Percentiles rank a stretch among this genome's conserved stretches.
phyloP scores from a whole-genome alignment of 2,329 filamentous ascomycete genomes.

The Periglandula ipomoeae region DNA sequence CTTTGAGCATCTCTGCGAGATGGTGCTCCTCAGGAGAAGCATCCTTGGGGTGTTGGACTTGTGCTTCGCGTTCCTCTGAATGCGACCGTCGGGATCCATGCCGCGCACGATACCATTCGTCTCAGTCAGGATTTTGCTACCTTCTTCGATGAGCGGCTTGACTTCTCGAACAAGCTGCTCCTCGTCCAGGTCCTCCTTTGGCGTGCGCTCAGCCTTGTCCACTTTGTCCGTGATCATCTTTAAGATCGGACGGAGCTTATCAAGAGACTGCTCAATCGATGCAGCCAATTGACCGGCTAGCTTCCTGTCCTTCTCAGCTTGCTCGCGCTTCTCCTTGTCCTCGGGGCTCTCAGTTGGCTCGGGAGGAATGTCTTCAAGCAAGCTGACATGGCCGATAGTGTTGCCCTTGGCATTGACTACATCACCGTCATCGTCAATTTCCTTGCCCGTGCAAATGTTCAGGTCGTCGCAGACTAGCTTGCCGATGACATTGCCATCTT shows the following conservation, averaged over 20 bases:
- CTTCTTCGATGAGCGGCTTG: constrained; percentile 82
- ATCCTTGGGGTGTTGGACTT: constrained; percentile 62
- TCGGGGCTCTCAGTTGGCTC: constrained; percentile 38
- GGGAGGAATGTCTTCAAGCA: constrained; percentile 49
- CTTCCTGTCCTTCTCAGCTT: constrained; percentile 60
- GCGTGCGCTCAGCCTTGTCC: constrained; percentile 68
- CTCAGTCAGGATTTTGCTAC: constrained; percentile 70
- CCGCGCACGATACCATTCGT: constrained; percentile 80
- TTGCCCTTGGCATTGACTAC: constrained; percentile 61
- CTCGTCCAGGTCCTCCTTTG: constrained; percentile 82
- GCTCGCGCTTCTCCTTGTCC: constrained; percentile 43
- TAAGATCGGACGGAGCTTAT: constrained; percentile 76
- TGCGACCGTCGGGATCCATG: constrained; percentile 80
- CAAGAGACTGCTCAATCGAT: constrained; percentile 69
- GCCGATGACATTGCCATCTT: constrained; percentile 51
- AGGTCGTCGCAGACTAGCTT: constrained; percentile 61
- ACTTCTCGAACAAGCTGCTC: constrained; percentile 80
- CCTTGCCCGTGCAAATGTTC: constrained; percentile 55
- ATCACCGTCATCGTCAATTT: constrained; percentile 62
- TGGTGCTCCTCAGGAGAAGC: constrained; percentile 65
- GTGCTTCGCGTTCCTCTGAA: constrained; percentile 76
- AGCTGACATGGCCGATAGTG: constrained; percentile 57
- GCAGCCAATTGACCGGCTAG: constrained; percentile 66
- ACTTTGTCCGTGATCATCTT: constrained; percentile 81
- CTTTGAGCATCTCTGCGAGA: constrained; percentile 77